Base-by-base conservation (phyloP, 164 flowering plant species). In the Chimonanthus praecox region DNA sequence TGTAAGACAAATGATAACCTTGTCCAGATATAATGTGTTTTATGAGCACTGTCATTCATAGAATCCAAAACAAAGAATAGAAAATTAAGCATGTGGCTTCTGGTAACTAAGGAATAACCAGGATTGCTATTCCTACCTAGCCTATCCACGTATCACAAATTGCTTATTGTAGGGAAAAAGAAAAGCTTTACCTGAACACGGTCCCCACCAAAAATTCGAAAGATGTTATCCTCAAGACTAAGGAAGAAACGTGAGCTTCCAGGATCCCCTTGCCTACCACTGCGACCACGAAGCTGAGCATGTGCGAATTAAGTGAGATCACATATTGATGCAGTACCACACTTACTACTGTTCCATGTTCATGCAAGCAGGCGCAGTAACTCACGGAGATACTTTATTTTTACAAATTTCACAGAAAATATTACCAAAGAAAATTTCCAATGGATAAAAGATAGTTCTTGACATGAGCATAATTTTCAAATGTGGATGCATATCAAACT, bases 231-330 rank as follows among this genome's bases (percentile, higher is more conserved):
- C 86, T 95, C 99, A 71, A 95, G 98, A 88, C 99, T 95, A 44
- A 95, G 92, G 77, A 95, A 93, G 79, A 95, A 95, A 11, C 98
- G 93, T 11, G 98, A 91, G 81, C 97, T 86, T 79, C 99, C 99
- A 80, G 99, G 98, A 81, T 95, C 99, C 67, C 99, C 99, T 80
- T 95, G 99, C 64, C 99, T 83, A 60, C 99, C 99, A 88, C 92
- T 89, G 77, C 99, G 88, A 74, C 99, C 99, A 73, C 98, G 94
- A 75, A 95, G 84, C 99, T 95, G 82, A 58, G 77, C 3, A 80
- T 16, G 69, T 48, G 79, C 58, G 73, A 68, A 69, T 58, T 70
- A 44, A 51, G 49, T 18, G 47, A 73, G 3, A 64, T 54, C 7
- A n/a, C 33, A 9, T 9, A 62, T 49, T 6, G 49, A 47, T 47